Base-by-base conservation (phyloP, 2,329 filamentous ascomycete genomes). In the Annulohypoxylon truncatum region DNA sequence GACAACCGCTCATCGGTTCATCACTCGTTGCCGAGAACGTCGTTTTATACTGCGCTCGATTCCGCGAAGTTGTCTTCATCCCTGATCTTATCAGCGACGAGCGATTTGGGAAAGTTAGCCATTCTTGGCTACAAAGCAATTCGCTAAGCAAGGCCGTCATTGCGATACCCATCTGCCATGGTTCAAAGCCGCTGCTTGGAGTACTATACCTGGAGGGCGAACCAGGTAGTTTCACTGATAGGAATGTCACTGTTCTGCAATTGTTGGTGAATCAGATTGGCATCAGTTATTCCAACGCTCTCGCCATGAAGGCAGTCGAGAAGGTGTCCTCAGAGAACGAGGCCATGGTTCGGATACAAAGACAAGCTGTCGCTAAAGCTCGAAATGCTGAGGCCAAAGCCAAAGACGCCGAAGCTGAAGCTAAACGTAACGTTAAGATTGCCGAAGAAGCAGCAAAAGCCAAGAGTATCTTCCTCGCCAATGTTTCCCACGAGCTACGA, bases 401-500 rank as follows among this genome's bases (percentile, higher is more conserved):
- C 8, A 93, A 93, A 77, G 82, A 87, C 55, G 92, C 92, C 0
- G 91, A 94, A 76, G 88, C 90, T 0, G 88, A 93, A 74, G 92
- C 92, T 6, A 89, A 92, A 74, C 87, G 90, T 65, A 93, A 93
- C 76, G 91, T 94, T 76, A 90, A 92, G 78, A 84, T 94, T 38
- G 93, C 93, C 13, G 92, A 95, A 75, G 92, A 95, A 77, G 92
- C 92, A 9, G 91, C 92, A 20, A 93, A 92, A 78, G 92, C 92
- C 38, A 95, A 95, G 77, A 91, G 89, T 2, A 92, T 94, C 61
- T 95, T 95, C 79, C 81, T 92, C 46, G 90, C 90, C 40, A 92
- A 92, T 68, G 92, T 95, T 70, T 93, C 90, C 1, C 92, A 95
- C 78, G 92, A 95, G 78, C 80, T 95, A 62, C 88, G 91, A 48